Evolutionary conservation across 2,329 filamentous ascomycete genomes (phyloP), one percentile per base, ranked within the genome.

Genomic region (Xylogone sp.): DNA sequence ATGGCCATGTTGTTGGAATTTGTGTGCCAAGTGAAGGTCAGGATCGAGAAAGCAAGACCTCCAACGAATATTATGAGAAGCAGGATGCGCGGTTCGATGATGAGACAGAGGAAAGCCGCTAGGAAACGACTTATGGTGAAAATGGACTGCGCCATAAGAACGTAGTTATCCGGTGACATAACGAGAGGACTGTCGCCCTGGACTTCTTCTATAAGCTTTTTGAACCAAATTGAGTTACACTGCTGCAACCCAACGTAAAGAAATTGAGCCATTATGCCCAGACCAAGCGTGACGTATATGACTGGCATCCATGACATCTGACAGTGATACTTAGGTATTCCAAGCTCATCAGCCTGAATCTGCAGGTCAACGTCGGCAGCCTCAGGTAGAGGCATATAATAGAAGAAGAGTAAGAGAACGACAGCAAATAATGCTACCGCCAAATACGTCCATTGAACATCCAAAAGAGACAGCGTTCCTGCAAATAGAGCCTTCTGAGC

Each of bases 391-490:
- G 83, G 83, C 74, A 85, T 82, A 60, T 86, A 87, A 63, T 81
- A 86, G 65, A 87, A 85, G 63, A 86, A 81, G 3, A 86, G 71
- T 0, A 83, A 87, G 2, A 95, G 75, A 2, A 81, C 73, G 48
- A 86, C 87, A 52, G 87, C 88, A 51, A 91, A 84, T 21, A 87
- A 74, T 0, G 88, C 89, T 54, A 93, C 86, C 50, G 84, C 86
- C n/a, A 94, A 78, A 60, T 94, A 94, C 0, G 88, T 88, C 86
- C 87, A 95, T 68, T 94, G 90, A 1, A 93, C 87, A 54, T 87
- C 83, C 55, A 88, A 78, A 2, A 94, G 75, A 1, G 79, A 79
- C 24, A 75, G 68, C 2, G 75, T 63, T n/a, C 57, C 65, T 29
- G 59, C 62, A 69, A 93, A 93, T 64, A 93, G 88, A 18, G 87